Conservation (phyloP, 352 stramenopile genomes). For the Phytophthora chlamydospora region DNA sequence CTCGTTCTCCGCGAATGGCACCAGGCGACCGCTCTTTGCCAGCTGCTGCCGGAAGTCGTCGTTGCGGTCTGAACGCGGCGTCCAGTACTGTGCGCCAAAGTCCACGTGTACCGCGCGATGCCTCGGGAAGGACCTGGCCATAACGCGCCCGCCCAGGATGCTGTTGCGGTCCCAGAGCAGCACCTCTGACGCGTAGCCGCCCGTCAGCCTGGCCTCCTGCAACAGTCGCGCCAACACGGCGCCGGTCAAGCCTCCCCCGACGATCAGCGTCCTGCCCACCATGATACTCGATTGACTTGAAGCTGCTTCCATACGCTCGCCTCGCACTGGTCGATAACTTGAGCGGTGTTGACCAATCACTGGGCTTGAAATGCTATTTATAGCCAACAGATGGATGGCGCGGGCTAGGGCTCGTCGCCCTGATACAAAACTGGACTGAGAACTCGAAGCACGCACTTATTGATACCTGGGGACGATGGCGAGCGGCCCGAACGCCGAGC, state of each 20-base stretch:
- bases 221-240: constrained; percentile 59
- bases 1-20: constrained; percentile 47
- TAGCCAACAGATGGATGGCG: constrained; percentile 24
- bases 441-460: constrained; percentile 15
- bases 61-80: constrained; percentile 49
- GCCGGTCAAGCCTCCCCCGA: constrained; percentile 69
- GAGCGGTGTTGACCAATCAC: constrained; percentile 18
- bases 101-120: constrained; percentile 65
- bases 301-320: constrained; percentile 10
- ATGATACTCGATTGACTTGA: constrained; percentile 35
- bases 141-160: constrained; percentile 66
- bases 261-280: constrained; percentile 56
- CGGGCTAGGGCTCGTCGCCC: constrained; percentile 15
- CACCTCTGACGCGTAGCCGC: constrained; percentile 40
- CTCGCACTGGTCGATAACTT: constrained; percentile 28
- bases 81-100: constrained; percentile 77
- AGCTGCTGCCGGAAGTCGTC: constrained; percentile 56
- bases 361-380: constrained; percentile 17
- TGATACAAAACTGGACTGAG: constrained; percentile 30
- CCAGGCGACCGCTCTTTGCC: constrained; percentile 40
- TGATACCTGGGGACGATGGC: constrained; percentile 25
- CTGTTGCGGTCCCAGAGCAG: constrained; percentile 79
- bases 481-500: constrained; percentile 32
- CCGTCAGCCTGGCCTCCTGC: constrained; percentile 47
- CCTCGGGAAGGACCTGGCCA: constrained; percentile 70